Evolutionary conservation across 2,329 filamentous ascomycete species (phyloP), one percentile per base, ranked within the genome.

Genomic region (Colletotrichum phormii): DNA sequence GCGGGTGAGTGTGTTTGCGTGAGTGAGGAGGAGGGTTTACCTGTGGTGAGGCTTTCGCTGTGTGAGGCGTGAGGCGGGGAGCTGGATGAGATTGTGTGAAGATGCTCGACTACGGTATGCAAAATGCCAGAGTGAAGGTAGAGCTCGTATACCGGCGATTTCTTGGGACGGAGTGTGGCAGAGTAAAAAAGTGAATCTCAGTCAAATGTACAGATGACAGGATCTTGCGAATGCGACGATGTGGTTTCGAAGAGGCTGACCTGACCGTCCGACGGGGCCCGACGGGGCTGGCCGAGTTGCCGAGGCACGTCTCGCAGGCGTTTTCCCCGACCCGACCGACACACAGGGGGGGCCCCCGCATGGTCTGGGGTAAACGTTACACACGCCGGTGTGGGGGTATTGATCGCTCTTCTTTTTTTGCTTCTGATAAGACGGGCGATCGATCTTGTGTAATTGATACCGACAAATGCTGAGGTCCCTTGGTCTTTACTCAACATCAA

Each of bases 281-380:
- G 53, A 72, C 26, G 15, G 35, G 33, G 22, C 42, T 37, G 70
- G 59, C 71, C 66, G 54, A 73, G 71, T 70, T 73, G 61, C 71
- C 71, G 71, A 73, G 71, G 71, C 66, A 64, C n/a, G 71, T 73
- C 42, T 49, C 66, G 49, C 70, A 46, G 49, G 13, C 33, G 64
- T 35, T 53, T 33, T 63, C 46, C 53, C 58, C 35, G 35, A 61
- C 55, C 37, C 49, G 61, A 37, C 46, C 11, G 15, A 33, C 26
- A 26, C 26, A 26, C 26, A 26, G 26, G 49, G 42, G 58, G 35
- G 46, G 54, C n/a, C 70, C 70, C 70, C 70, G 70, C 71, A 35
- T 73, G 46, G 42, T 64, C 60, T 65, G 71, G 71, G 71, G 60
- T 70, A 69, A 46, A 15, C 26, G 5, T 3, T 37, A 4, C 37